Conservation (phyloP, 768 basidiomycete genomes). For the Tulasnella sp. region DNA sequence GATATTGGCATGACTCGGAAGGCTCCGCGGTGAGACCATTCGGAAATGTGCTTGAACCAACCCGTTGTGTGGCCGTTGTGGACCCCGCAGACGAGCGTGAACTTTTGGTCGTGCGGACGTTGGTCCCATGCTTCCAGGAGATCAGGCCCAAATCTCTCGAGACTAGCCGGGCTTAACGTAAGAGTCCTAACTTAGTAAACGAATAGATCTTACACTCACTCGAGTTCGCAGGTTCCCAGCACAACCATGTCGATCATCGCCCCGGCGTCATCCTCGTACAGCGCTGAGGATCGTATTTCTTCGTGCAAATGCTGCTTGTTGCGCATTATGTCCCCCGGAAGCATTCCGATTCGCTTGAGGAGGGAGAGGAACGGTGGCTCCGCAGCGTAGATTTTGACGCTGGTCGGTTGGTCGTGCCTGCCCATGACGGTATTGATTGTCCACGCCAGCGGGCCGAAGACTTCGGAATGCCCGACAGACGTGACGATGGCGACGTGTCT, state of each 20-base stretch:
- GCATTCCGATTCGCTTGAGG: background rate
- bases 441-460: background rate
- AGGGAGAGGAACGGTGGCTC: background rate
- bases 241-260: background rate
- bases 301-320: background rate
- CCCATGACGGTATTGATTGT: background rate
- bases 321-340: background rate
- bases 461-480: background rate
- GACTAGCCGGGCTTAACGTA: background rate
- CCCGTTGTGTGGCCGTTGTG: background rate
- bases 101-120: constrained; percentile 3
- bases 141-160: background rate
- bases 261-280: background rate
- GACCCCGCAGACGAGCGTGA: constrained; percentile 3
- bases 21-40: background rate
- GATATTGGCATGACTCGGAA: constrained; percentile 1
- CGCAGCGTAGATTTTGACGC: background rate
- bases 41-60: background rate
- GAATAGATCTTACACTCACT: background rate
- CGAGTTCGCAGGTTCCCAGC: constrained; percentile 6
- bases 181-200: background rate
- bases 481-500: background rate
- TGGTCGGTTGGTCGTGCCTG: background rate
- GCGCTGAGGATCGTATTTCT: background rate
- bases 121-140: constrained; percentile 7